Evolutionary conservation across 1,284 basidiomycete genomes (phyloP), one percentile per base, ranked within the genome.

Genomic region (Trichosporon faecale): DNA sequence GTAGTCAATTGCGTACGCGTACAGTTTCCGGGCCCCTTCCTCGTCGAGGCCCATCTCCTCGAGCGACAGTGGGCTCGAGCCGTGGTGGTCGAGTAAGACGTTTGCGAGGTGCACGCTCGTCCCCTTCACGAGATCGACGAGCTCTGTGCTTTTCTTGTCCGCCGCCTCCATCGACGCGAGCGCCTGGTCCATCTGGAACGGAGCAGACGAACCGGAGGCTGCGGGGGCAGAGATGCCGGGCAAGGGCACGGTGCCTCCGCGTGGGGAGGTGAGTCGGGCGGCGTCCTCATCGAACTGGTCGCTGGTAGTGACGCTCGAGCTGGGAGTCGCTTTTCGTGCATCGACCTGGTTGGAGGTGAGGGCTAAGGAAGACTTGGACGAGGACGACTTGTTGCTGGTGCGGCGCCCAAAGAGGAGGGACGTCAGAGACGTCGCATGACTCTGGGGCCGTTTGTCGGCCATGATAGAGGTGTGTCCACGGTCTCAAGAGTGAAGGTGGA

Each of bases 121-220:
- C 2, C 76, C 74, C 46, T 81, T 80, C 65, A 80, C 73, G 14
- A 74, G 73, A 55, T 79, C 78, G 49, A 72, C 70, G 2, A 77
- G 67, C 68, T 76, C 75, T 27, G 74, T 73, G 3, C 69, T 68
- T 29, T 74, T 72, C 1, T 72, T 70, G 1, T 73, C 73, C 12
- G 72, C 77, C 12, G 75, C 71, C 57, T 77, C 70, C 74, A 82
- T 78, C 29, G 77, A 65, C 5, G 70, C 64, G 14, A 82, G 76
- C 1, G 78, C 78, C 25, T 73, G 61, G 27, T 77, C 74, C 25
- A 80, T 72, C 67, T 81, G 72, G 69, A 82, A 82, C 9, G 75
- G 72, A 1, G 69, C 61, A 3, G 72, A 37, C 29, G 35, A 40
- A 23, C 60, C 60, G 4, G 27, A 31, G 60, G 35, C 14, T 23